Evolutionary conservation across 352 stramenopile species (phyloP), one percentile per base, ranked within the genome.

Genomic region (Pythium rishiriense): DNA sequence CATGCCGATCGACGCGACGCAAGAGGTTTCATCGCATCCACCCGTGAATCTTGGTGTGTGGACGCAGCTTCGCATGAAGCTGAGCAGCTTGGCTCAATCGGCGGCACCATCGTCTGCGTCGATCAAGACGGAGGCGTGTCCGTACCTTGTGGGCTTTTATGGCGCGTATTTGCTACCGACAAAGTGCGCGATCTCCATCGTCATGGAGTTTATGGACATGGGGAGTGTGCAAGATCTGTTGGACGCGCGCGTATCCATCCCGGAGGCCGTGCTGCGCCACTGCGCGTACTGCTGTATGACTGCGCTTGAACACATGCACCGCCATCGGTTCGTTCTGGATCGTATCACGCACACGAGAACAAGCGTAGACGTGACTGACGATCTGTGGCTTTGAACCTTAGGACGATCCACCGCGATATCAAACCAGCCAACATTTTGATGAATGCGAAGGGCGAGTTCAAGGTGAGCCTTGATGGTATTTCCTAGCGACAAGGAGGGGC

Each of bases 191-290:
- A 76, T 97, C 28, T 91, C 78, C 25, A 90, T 98, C 24, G 89
- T 96, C 42, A 93, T 97, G 79, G 91, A 98, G 64, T 97, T 97
- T 45, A 98, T 98, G 91, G 85, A 97, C 49, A 85, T 90, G 58
- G 91, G 91, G 19, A 96, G 85, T 41, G 66, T 97, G 0, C 87
- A 97, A 55, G 83, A 93, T 31, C 66, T 91, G 2, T 55, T 91
- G 9, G 75, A 88, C n/a, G 68, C 63, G 0, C 72, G 73, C 6
- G 50, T 80, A 17, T 75, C 77, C 0, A 67, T 89, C 2, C 74
- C 81, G 0, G 86, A 94, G 56, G 46, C 66, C 3, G 68, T 95
- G 0, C 29, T 97, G 37, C 74, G 79, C 2, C 86, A 94, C 49
- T 81, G 88, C n/a, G 76, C 88, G 0, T 92, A 87, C 48, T 94